Conservation (phyloP, 495 filamentous ascomycete genomes). For the Aspergillus hancockii region DNA sequence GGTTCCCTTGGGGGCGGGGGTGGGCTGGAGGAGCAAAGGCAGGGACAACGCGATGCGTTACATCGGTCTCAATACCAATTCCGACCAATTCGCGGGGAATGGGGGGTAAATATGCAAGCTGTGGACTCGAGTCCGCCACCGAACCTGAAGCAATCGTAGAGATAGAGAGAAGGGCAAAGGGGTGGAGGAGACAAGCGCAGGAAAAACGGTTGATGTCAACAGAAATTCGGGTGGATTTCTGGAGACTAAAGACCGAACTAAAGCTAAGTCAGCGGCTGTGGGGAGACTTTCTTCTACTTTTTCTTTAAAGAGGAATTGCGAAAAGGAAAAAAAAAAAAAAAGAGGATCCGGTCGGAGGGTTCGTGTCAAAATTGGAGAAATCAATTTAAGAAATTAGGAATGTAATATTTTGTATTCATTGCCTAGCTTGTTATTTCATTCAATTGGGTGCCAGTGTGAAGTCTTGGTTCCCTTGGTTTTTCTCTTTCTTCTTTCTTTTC, state of each 20-base stretch:
- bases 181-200: slow-evolving; percentile 1
- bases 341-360: slow-evolving; percentile 1
- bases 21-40: slow-evolving; percentile 31
- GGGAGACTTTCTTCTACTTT: background rate
- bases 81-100: slow-evolving; percentile 18
- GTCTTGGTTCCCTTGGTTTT: background rate
- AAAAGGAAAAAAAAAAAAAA: background rate
- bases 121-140: background rate
- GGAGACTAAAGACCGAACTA: slow-evolving; percentile 9
- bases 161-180: slow-evolving; percentile 1
- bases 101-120: background rate
- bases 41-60: slow-evolving; percentile 37
- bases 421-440: background rate
- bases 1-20: slow-evolving; percentile 21
- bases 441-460: background rate
- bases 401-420: background rate
- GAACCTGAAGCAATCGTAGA: background rate
- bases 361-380: background rate
- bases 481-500: background rate
- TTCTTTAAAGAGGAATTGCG: background rate
- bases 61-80: slow-evolving; percentile 35
- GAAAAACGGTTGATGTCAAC: slow-evolving; percentile 9
- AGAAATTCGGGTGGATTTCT: slow-evolving; percentile 11
- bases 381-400: slow-evolving; percentile 4
- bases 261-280: slow-evolving; percentile 9